Conservation (phyloP, 257 asterid species). For the Echites panduratus region DNA sequence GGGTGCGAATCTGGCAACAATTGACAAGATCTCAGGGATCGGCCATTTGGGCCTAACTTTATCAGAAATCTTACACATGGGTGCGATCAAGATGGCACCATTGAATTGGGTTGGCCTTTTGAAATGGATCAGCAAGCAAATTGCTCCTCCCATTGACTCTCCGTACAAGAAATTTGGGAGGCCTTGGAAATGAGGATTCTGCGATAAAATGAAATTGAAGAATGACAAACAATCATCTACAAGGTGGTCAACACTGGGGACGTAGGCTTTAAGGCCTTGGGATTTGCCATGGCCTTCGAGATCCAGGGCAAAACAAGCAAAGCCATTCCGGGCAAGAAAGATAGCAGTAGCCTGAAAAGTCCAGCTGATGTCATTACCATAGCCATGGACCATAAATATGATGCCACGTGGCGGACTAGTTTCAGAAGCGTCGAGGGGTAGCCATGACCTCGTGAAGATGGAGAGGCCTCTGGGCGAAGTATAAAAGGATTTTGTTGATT, state of each 20-base stretch:
- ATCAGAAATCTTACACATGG: conserved; percentile 85
- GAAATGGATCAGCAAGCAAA: conserved; percentile 60
- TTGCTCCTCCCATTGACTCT: conserved; percentile 91
- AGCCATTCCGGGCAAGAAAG: conserved; percentile 77
- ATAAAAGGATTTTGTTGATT: conserved; percentile 50
- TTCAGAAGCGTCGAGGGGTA: conserved; percentile 26
- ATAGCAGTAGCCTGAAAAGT: conserved; percentile 75
- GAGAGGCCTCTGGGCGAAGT: conserved; percentile 57
- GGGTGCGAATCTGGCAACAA: conserved; percentile 55
- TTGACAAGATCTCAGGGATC: conserved; percentile 47
- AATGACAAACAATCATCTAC: conserved; percentile 54
- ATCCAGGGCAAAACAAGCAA: conserved; percentile 78
- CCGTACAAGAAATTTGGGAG: conserved; percentile 51
- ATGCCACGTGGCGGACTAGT: conserved; percentile 50
- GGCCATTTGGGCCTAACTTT: conserved; percentile 84
- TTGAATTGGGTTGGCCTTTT: conserved; percentile 32
- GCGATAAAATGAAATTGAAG: conserved; percentile 27
- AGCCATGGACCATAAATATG: conserved; percentile 88
- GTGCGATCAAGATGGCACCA: conserved; percentile 70
- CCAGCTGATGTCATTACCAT: conserved; percentile 91
- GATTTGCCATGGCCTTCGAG: conserved; percentile 89
- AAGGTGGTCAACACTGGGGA: conserved; percentile 57
- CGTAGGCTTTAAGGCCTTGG: conserved; percentile 72
- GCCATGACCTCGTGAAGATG: conserved; percentile 79
- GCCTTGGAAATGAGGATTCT: conserved; percentile 27